Base-by-base conservation (phyloP, 2,329 filamentous ascomycete species). In the Diaporthe aspalathi region DNA sequence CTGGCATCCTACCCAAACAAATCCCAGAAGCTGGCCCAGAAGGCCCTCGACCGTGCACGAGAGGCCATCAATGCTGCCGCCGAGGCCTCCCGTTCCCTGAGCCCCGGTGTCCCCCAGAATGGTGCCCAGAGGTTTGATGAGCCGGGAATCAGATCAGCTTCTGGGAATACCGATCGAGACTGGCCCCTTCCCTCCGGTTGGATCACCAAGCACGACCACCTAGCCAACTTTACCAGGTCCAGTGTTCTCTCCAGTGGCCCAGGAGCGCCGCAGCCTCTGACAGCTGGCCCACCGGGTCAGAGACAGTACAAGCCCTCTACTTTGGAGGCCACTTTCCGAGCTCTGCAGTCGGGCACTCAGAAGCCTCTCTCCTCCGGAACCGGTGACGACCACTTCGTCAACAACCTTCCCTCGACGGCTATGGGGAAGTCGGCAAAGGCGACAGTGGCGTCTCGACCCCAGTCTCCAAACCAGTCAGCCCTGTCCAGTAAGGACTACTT, bases 1-100 rank as follows among this genome's bases (percentile, higher is more conserved):
- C 76, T 89, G 74, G 87, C 87, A 20, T 89, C 87, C 1, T 89
- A 88, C 74, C 81, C 84, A 5, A 89, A 89, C 74, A 87, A 86
- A 9, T 84, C 81, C 76, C 87, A 88, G 77, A 84, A 85, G 77
- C 80, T 78, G 52, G 87, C 87, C 71, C 85, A 85, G 78, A 84
- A 81, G 74, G 79, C 82, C 22, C 83, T 88, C 52, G 73, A 75
- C 67, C 70, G 70, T n/a, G 72, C 62, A 47, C 63, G 72, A 17
- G 56, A 73, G 66, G 66, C 69, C 17, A 53, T 54, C 75, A 73
- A 72, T 72, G 74, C 71, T 60, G 73, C 66, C 70, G 67, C 52
- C 57, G 70, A 43, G 45, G 65, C 70, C 69, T 77, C 63, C 65
- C 73, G 70, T 16, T 73, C 73, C 9, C 68, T 72, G 45, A 74